These are phyloP conservation scores for Bruguiera sexangula DNA, from an alignment of 345 rosid species.

Conservation along the genomic window DNA sequence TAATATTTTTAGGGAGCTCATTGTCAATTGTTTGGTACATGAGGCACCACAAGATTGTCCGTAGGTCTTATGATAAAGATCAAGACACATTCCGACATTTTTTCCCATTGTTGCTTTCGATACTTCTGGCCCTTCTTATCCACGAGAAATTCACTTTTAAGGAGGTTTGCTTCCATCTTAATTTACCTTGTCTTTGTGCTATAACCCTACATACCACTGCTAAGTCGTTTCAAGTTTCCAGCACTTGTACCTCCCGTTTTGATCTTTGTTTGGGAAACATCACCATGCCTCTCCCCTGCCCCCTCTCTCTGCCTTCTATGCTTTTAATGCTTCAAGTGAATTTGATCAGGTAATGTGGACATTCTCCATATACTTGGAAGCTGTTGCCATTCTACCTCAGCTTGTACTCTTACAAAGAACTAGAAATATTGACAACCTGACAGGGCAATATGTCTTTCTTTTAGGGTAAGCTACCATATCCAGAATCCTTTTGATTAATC, in stretches of 20 bases:
- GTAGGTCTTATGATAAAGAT: constrained; percentile 41
- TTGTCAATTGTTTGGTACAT: constrained; percentile 49
- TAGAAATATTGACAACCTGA: constrained; percentile 72
- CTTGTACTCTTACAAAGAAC: constrained; percentile 79
- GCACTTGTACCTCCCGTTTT: not conserved
- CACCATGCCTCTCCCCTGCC: not conserved
- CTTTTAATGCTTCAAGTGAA: not conserved
- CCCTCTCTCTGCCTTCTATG: not conserved
- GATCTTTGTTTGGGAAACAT: not conserved
- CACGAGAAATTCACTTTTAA: constrained; percentile 57
- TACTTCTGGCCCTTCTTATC: constrained; percentile 53
- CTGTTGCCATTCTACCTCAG: constrained; percentile 82
- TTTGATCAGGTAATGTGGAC: constrained; percentile 64
- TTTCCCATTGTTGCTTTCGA: constrained; percentile 54
- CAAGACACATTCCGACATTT: constrained; percentile 71
- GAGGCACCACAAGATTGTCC: constrained; percentile 42
- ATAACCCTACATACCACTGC: not conserved
- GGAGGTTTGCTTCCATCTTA: constrained; percentile 43
- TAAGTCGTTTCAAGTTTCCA: not conserved
- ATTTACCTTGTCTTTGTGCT: not conserved
- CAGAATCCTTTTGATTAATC: too few species aligned
- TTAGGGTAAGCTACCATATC: constrained; percentile 49
- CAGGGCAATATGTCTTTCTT: constrained; percentile 72
- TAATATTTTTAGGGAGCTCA: constrained; percentile 40
- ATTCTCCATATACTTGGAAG: constrained; percentile 73